phyloP scores from a whole-genome alignment of 441 rosid species.

The Erysimum cheiri region DNA sequence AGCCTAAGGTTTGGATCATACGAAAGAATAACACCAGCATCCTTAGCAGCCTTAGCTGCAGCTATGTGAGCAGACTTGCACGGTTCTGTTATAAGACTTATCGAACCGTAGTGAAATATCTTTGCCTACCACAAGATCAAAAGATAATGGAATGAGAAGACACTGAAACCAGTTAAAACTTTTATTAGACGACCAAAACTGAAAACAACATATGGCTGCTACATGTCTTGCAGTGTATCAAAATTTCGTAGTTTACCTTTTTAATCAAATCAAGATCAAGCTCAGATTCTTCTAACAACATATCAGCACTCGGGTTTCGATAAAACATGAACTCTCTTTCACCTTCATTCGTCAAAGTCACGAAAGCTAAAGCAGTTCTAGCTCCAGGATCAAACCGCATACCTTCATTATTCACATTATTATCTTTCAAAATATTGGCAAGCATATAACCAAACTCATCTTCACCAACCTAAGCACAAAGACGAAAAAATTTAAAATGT shows the following conservation, averaged over 20 bases:
- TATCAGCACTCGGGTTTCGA: slow-evolving; percentile 96
- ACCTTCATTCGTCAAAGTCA: slow-evolving; percentile 81
- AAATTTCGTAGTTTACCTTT: slow-evolving; percentile 55
- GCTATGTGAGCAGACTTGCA: slow-evolving; percentile 93
- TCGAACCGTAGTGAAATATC: slow-evolving; percentile 90
- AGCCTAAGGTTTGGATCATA: slow-evolving; percentile 96
- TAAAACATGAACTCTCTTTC: slow-evolving; percentile 98
- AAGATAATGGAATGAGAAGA: neutral
- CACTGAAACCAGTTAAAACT: neutral
- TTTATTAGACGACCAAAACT: neutral
- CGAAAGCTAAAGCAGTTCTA: slow-evolving; percentile 93
- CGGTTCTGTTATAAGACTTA: slow-evolving; percentile 95
- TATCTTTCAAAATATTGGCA: slow-evolving; percentile 79
- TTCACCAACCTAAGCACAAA: slow-evolving; percentile 76
- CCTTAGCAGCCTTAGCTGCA: slow-evolving; percentile 90
- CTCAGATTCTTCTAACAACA: slow-evolving; percentile 83
- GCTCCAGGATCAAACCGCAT: slow-evolving; percentile 92
- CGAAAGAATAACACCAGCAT: slow-evolving; percentile 82
- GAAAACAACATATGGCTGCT: neutral
- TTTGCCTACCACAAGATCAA: slow-evolving; percentile 64
- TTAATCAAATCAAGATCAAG: slow-evolving; percentile 78
- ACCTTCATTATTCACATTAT: slow-evolving; percentile 79
- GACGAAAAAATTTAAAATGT: neutral
- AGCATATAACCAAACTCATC: slow-evolving; percentile 99
- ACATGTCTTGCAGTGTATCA: neutral